These are phyloP conservation scores for Chalciporus piperatus DNA, from an alignment of 768 basidiomycete species.

Conservation along the genomic window DNA sequence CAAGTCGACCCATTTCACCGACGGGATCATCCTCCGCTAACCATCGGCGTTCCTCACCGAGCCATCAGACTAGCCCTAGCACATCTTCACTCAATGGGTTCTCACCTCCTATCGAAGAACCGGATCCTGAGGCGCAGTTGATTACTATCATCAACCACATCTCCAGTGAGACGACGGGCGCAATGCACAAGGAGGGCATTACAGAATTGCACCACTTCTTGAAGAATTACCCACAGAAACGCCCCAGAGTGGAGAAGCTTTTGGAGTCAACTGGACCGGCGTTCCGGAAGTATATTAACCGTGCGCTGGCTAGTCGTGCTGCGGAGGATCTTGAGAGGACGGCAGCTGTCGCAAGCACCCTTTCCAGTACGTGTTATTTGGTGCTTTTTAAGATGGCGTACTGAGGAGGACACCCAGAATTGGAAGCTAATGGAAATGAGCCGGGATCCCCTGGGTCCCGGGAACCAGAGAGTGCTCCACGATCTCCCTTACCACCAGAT, in stretches of 20 bases:
- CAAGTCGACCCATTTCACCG: slow-evolving; percentile 72
- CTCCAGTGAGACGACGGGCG: slow-evolving; percentile 84
- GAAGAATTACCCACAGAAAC: slow-evolving; percentile 86
- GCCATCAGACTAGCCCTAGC: slow-evolving; percentile 67
- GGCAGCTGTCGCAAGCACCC: slow-evolving; percentile 76
- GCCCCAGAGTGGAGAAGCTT: slow-evolving; percentile 79
- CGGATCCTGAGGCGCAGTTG: slow-evolving; percentile 83
- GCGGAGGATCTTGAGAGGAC: slow-evolving; percentile 81
- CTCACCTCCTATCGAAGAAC: slow-evolving; percentile 65
- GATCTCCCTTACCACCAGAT: slow-evolving; percentile 35
- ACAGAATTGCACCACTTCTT: slow-evolving; percentile 93
- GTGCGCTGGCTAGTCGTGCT: slow-evolving; percentile 84
- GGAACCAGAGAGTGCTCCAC: slow-evolving; percentile 32
- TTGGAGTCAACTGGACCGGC: slow-evolving; percentile 85
- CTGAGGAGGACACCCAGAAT: slow-evolving; percentile 39
- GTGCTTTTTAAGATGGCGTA: background rate
- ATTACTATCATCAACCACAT: slow-evolving; percentile 83
- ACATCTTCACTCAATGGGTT: slow-evolving; percentile 57
- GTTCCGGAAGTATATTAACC: slow-evolving; percentile 88
- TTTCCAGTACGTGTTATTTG: slow-evolving; percentile 59
- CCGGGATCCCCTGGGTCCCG: slow-evolving; percentile 30
- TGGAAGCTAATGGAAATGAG: slow-evolving; percentile 55
- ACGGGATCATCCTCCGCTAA: slow-evolving; percentile 57
- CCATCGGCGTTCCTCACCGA: slow-evolving; percentile 54
- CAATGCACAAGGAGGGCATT: slow-evolving; percentile 90